Percentiles rank a stretch among this genome's conserved stretches.
Evolutionary conservation across 352 stramenopile genomes (phyloP).

Genomic region (Globisporangium emineosum): DNA sequence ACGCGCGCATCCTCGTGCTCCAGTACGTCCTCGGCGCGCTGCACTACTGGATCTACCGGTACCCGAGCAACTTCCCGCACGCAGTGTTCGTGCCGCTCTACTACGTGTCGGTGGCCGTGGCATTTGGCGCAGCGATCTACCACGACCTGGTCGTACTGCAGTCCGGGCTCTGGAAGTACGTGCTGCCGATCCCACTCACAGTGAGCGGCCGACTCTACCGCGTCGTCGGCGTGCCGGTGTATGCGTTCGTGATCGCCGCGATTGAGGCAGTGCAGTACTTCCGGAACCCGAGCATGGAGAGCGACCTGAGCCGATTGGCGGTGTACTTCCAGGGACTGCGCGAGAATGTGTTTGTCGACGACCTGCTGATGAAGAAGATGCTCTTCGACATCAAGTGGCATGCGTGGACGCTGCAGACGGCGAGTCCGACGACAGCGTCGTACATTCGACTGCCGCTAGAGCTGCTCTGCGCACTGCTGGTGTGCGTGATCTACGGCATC

Average conservation of each 20-base stretch:
- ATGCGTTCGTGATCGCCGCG: constrained; percentile 49
- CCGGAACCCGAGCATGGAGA: constrained; percentile 43
- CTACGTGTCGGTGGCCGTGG: constrained; percentile 34
- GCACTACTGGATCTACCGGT: constrained; percentile 48
- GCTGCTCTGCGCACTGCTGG: constrained; percentile 37
- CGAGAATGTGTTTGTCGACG: constrained; percentile 26
- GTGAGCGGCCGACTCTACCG: constrained; percentile 44
- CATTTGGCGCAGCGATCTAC: constrained; percentile 37
- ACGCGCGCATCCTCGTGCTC: constrained; percentile 61
- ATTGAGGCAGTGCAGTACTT: constrained; percentile 49
- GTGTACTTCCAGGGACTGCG: constrained; percentile 35
- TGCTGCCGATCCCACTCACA: constrained; percentile 62
- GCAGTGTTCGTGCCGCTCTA: constrained; percentile 56
- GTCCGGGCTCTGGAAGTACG: constrained; percentile 53
- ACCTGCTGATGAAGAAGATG: constrained; percentile 25
- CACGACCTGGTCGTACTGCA: constrained; percentile 33
- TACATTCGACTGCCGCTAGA: constrained; percentile 46
- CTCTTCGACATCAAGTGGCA: constrained; percentile 32
- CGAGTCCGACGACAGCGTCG: constrained; percentile 21
- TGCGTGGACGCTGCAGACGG: constrained; percentile 26
- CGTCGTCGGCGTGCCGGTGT: constrained; percentile 65
- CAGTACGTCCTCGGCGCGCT: constrained; percentile 44
- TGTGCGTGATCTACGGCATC: constrained; percentile 58
- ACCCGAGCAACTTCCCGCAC: constrained; percentile 55
- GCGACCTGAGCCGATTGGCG: constrained; percentile 31